Base-by-base conservation (phyloP, 495 filamentous ascomycete species). In the Jackrogersella minutella region DNA sequence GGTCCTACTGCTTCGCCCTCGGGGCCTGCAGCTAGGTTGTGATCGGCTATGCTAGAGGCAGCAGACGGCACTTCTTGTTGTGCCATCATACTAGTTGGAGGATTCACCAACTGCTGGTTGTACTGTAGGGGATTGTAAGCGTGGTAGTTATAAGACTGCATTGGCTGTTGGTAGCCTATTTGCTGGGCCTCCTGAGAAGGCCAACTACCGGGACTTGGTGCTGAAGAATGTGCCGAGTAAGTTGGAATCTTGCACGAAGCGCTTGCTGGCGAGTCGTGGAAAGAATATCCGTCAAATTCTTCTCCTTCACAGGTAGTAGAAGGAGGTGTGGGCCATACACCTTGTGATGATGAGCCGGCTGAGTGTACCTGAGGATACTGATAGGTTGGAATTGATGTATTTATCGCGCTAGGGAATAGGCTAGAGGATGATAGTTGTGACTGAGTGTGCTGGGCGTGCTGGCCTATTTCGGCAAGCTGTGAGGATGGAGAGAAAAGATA, bases 231-330 rank as follows among this genome's bases (percentile, higher is more conserved):
- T 8, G 39, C 44, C 2, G 55, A 55, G 16, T 44, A 39, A 8
- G 61, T 19, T 7, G 11, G 14, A 52, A 13, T n/a, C 37, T 46
- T 11, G 21, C 46, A 33, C 10, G 22, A 14, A 11, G 24, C 55
- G 31, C 61, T 65, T 0, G 39, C 17, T 3, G 69, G 69, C 5
- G 70, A 72, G 14, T 54, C 60, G 39, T 66, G 60, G 37, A 58
- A 72, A 7, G 65, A 62, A 21, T 60, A 69, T 3, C 49, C 17
- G 1, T 72, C 66, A 3, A 58, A 16, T 3, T 70, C 67, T 26
- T 71, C 68, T 14, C 41, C 58, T 56, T 70, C 67, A 50, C 49
- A 66, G 5, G 57, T 54, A 10, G 62, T 70, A n/a, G 67, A 66
- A n/a, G 67, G 67, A 9, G 67, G 67, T 8, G 67, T 70, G 3